Evolutionary conservation across 2,329 filamentous ascomycete genomes (phyloP).

Genomic region (Fusarium dlaminii): DNA sequence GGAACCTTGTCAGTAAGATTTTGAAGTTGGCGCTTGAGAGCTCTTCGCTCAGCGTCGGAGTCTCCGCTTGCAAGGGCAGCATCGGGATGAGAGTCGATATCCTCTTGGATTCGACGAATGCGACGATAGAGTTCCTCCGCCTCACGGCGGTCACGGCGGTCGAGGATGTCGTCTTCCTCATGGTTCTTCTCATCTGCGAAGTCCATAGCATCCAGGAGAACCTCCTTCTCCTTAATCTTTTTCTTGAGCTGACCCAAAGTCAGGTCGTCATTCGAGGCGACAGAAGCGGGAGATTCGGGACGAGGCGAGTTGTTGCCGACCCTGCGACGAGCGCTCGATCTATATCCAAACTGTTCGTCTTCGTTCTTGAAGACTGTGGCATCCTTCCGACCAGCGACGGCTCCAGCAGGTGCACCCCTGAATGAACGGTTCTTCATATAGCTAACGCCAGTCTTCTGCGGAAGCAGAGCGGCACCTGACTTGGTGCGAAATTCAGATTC

Average conservation of each 20-base stretch:
- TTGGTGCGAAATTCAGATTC: constrained; percentile 91
- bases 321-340: constrained; percentile 90
- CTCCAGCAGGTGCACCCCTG: constrained; percentile 68
- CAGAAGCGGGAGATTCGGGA: constrained; percentile 76
- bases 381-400: constrained; percentile 79
- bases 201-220: constrained; percentile 94
- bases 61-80: constrained; percentile 74
- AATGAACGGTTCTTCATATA: constrained; percentile 97
- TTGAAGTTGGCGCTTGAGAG: constrained; percentile 89
- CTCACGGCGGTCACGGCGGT: constrained; percentile 89
- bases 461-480: constrained; percentile 87
- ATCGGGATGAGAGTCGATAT: constrained; percentile 92
- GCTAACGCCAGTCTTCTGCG: constrained; percentile 97
- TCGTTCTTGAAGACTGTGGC: constrained; percentile 98
- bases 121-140: constrained; percentile 94
- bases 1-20: constrained; percentile 89
- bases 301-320: constrained; percentile 84
- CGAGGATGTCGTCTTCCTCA: constrained; percentile 92
- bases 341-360: constrained; percentile 90
- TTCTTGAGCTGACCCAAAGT: constrained; percentile 89
- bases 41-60: constrained; percentile 86
- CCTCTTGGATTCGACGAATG: constrained; percentile 89
- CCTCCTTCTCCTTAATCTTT: constrained; percentile 92
- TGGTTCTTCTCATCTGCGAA: constrained; percentile 90
- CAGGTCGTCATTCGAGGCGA: constrained; percentile 81